phyloP scores from a whole-genome alignment of 805 yeast species.

The Metschnikowia santaceciliae region DNA sequence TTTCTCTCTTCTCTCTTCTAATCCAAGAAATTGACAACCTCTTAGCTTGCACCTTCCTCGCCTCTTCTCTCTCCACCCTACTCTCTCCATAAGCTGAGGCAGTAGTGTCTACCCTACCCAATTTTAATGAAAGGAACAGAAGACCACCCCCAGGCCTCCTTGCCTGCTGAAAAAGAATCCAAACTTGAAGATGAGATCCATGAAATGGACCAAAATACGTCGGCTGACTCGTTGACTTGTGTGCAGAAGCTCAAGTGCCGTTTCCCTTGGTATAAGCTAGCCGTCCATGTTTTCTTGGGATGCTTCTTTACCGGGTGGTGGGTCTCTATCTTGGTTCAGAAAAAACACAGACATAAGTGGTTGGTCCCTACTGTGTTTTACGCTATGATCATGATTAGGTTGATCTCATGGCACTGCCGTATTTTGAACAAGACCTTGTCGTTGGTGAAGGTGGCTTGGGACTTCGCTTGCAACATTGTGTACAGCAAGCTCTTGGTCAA shows the following conservation, averaged over 20 bases:
- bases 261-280: conserved; percentile 16
- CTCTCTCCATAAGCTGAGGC: neutral
- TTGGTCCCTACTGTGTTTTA: conserved; percentile 55
- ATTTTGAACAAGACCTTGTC: conserved; percentile 16
- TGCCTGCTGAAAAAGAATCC: conserved; percentile 4
- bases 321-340: conserved; percentile 51
- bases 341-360: conserved; percentile 49
- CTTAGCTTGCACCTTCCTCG: too few relatives aligned
- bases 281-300: conserved; percentile 18
- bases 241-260: conserved; percentile 10
- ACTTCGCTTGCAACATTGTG: conserved; percentile 27
- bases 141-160: neutral
- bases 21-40: neutral
- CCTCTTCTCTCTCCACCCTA: neutral
- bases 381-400: conserved; percentile 47
- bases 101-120: neutral
- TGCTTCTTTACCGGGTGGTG: conserved; percentile 35
- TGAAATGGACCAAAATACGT: conserved; percentile 11
- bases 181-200: conserved; percentile 5
- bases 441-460: conserved; percentile 21
- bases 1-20: neutral
- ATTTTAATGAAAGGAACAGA: conserved; percentile 3
- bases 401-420: conserved; percentile 48
- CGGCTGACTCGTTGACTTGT: conserved; percentile 5
- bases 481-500: conserved; percentile 40